Base-by-base conservation (phyloP, 208 protist species). In the Ichthyophonus hoferi region DNA sequence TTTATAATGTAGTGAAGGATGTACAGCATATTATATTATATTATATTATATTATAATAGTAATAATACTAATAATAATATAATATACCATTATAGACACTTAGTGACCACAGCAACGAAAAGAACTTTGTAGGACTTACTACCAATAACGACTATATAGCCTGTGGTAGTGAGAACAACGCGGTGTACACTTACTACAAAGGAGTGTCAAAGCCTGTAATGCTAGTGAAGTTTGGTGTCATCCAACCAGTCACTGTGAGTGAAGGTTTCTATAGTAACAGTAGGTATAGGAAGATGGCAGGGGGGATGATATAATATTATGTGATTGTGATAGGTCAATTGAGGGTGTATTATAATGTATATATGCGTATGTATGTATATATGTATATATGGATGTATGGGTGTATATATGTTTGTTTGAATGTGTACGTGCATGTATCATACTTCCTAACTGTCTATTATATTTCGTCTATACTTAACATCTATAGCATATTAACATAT, bases 81-180 rank as follows among this genome's bases (percentile, higher is more conserved):
- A n/a, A n/a, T n/a, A n/a, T n/a, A n/a, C n/a, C n/a, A n/a, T n/a
- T 40, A 40, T 33, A 78, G 43, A 87, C 83, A 31, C 76, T 92
- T 58, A 89, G 40, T 38, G 92, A 91, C 12, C 92, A 94, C 88
- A 81, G 79, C 38, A 94, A 94, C 81, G 91, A 93, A 39, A 92
- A 90, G 83, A 94, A 94, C 76, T 94, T 94, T 88, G 92, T 94
- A 37, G 92, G 92, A 24, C 82, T 94, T 2, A 91, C 92, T 37
- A 79, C 89, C 0, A 92, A 91, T 79, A 79, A 79, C 7, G 90
- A 93, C 58, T 93, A 91, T 82, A 91, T 94, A 43, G 90, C 90
- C 37, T 93, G 90, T 88, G 92, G 92, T 3, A 89, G 79, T 85
- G 92, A 94, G 87, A 91, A 93, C 78, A 94, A 94, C 87, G 85